Conservation (phyloP, 2,329 filamentous ascomycete species). For the Aspergillus caelatus region DNA sequence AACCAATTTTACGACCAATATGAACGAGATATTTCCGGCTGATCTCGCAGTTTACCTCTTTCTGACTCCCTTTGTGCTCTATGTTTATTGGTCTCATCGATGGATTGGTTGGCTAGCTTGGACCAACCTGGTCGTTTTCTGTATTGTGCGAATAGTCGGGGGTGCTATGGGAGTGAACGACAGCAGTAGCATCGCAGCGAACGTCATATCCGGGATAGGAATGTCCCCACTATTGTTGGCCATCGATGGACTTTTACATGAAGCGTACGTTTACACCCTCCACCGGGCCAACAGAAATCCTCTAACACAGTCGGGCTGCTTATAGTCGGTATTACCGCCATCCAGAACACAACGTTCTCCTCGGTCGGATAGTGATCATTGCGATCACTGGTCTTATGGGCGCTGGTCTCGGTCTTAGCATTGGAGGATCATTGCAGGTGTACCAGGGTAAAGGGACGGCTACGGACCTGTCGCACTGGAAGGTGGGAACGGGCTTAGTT, state of each 20-base stretch:
- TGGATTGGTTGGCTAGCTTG: conserved; percentile 41
- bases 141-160: conserved; percentile 40
- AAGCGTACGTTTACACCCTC: conserved; percentile 31
- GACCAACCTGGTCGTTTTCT: conserved; percentile 44
- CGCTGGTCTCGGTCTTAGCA: conserved; percentile 9
- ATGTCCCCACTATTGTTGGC: conserved; percentile 41
- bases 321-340: conserved; percentile 25
- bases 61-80: conserved; percentile 34
- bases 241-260: conserved; percentile 37
- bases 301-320: not conserved
- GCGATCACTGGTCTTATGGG: conserved; percentile 2
- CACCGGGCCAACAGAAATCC: not conserved
- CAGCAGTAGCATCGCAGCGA: conserved; percentile 27
- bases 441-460: conserved; percentile 8
- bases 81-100: conserved; percentile 39
- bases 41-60: conserved; percentile 36
- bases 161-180: conserved; percentile 20
- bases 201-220: conserved; percentile 42
- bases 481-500: conserved; percentile 10
- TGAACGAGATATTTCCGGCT: not conserved
- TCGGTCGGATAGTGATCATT: conserved; percentile 6
- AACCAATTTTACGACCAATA: not conserved
- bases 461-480: conserved; percentile 4
- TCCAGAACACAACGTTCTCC: conserved; percentile 1
- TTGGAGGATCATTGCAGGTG: conserved; percentile 11